These are phyloP conservation scores for Tolypocladium tundrense DNA, from an alignment of 2,329 filamentous ascomycete genomes.

Conservation along the genomic window DNA sequence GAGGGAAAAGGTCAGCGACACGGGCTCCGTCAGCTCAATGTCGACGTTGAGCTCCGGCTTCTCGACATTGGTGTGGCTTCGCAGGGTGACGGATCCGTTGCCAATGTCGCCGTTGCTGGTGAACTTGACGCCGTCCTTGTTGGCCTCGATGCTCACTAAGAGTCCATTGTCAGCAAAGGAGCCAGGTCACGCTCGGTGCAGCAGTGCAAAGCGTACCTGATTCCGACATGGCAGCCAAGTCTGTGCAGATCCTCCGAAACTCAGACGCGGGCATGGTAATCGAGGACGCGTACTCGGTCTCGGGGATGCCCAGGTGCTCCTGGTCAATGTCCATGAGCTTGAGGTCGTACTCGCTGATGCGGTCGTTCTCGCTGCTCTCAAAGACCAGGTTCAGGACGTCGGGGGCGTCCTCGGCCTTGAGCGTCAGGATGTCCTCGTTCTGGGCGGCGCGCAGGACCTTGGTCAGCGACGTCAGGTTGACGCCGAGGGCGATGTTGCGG, in stretches of 20 bases:
- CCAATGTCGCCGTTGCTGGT: slow-evolving; percentile 89
- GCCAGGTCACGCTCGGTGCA: not conserved
- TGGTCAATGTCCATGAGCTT: slow-evolving; percentile 99
- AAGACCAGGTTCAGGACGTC: slow-evolving; percentile 94
- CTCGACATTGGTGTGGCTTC: slow-evolving; percentile 79
- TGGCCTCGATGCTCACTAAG: slow-evolving; percentile 85
- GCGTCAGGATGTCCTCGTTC: slow-evolving; percentile 85
- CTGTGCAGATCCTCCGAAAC: slow-evolving; percentile 90
- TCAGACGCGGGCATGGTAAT: slow-evolving; percentile 81
- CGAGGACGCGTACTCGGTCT: slow-evolving; percentile 94
- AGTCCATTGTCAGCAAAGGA: not conserved
- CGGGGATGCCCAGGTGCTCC: slow-evolving; percentile 95
- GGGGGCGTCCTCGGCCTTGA: slow-evolving; percentile 95
- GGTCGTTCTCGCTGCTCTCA: slow-evolving; percentile 79
- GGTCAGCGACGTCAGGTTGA: slow-evolving; percentile 92
- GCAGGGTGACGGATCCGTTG: slow-evolving; percentile 84
- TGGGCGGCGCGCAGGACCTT: slow-evolving; percentile 94
- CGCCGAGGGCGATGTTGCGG: slow-evolving; percentile 94
- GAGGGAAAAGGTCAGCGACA: slow-evolving; percentile 91
- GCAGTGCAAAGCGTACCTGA: slow-evolving; percentile 56
- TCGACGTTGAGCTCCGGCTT: slow-evolving; percentile 79
- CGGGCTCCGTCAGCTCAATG: slow-evolving; percentile 86
- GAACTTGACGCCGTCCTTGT: slow-evolving; percentile 96
- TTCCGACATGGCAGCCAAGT: slow-evolving; percentile 86
- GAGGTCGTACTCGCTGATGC: slow-evolving; percentile 97